Conservation (phyloP, 1,284 basidiomycete species). For the Flammula alnicola region DNA sequence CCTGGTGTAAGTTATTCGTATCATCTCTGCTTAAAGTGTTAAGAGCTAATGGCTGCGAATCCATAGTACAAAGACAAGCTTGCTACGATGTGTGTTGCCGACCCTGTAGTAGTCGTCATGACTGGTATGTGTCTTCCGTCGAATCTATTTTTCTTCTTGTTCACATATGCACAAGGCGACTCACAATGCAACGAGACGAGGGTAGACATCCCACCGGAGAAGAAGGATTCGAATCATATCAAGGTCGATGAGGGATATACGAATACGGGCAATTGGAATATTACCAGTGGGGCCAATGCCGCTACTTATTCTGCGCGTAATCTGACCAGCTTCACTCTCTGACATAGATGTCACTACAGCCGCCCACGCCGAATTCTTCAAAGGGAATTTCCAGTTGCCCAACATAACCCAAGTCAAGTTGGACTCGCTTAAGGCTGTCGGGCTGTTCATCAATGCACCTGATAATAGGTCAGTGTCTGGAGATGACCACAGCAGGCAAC, state of each 20-base stretch:
- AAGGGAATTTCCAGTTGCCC: constrained; percentile 25
- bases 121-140: constrained; percentile 14
- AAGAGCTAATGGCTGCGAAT: no score
- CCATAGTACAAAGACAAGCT: constrained; percentile 30
- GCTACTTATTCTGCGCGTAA: not conserved
- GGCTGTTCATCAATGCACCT: constrained; percentile 30
- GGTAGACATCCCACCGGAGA: constrained; percentile 24
- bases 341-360: constrained; percentile 25
- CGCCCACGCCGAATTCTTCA: constrained; percentile 29
- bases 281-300: constrained; percentile 22
- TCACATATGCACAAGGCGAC: constrained; percentile 11
- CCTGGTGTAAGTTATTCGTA: constrained; percentile 20
- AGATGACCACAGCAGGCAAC: not conserved
- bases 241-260: constrained; percentile 27
- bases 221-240: constrained; percentile 20
- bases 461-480: constrained; percentile 22
- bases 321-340: not conserved
- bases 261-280: constrained; percentile 29
- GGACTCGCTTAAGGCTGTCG: constrained; percentile 15
- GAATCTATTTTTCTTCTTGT: not conserved
- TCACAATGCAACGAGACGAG: constrained; percentile 24
- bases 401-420: constrained; percentile 21
- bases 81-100: constrained; percentile 28
- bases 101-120: constrained; percentile 17
- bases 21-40: no score